A percentile compares a stretch with the other conserved stretches of the same genome.
These are phyloP conservation scores for Fusarium pseudograminearum DNA, from an alignment of 2,329 filamentous ascomycete species.

Conservation along the genomic window DNA sequence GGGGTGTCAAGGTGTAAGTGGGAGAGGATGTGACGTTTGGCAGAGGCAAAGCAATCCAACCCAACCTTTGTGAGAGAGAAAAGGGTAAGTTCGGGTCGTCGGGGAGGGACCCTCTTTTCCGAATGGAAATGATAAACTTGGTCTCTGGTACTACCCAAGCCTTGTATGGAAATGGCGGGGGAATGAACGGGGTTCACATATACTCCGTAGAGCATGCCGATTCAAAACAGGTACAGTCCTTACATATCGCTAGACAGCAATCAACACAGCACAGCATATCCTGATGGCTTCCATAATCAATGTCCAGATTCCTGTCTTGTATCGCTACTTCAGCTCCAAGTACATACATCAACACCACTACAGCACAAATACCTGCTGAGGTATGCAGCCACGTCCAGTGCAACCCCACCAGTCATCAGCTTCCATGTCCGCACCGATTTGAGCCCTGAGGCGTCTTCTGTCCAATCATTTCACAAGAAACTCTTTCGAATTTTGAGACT, in stretches of 20 bases:
- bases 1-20: conserved; percentile 20
- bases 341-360: neutral
- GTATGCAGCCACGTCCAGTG: neutral
- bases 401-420: neutral
- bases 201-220: neutral
- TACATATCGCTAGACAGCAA: neutral
- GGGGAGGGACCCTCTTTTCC: conserved; percentile 35
- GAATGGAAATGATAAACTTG: conserved; percentile 24
- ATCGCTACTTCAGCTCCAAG: neutral
- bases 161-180: conserved; percentile 26
- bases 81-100: conserved; percentile 45
- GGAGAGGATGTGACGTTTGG: conserved; percentile 36
- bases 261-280: neutral
- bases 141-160: neutral
- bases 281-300: neutral
- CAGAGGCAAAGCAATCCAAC: conserved; percentile 23
- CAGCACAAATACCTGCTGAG: neutral
- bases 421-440: conserved; percentile 27
- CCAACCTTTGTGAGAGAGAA: conserved; percentile 16
- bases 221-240: neutral
- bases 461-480: conserved; percentile 33
- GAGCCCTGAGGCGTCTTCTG: conserved; percentile 24
- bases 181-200: conserved; percentile 25
- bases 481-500: conserved; percentile 43
- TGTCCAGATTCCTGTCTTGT: neutral